phyloP scores from a whole-genome alignment of 2,329 filamentous ascomycete genomes.

The Neofusicoccum laricinum region DNA sequence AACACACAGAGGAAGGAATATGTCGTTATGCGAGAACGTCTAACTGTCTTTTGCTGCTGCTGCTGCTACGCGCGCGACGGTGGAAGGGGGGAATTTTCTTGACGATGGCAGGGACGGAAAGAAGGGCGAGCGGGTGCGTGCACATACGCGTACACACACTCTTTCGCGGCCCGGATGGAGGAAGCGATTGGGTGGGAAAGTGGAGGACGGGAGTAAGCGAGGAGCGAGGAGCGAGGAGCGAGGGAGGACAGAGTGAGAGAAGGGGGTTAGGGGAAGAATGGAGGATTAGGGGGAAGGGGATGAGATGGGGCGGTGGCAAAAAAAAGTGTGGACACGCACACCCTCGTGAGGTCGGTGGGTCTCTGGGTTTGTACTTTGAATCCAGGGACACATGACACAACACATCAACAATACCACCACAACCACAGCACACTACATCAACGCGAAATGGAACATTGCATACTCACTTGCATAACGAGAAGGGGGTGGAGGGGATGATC shows the following conservation, averaged over 20 bases:
- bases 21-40: conserved; percentile 10
- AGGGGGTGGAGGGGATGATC: too few species aligned
- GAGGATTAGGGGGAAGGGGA: neutral
- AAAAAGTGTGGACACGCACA: neutral
- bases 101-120: neutral
- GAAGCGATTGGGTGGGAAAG: neutral
- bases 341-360: too few species aligned
- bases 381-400: neutral
- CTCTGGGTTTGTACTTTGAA: neutral
- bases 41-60: neutral
- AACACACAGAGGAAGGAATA: conserved; percentile 1
- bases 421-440: neutral
- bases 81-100: neutral
- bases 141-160: neutral
- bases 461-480: too few species aligned
- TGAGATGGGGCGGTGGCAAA: neutral
- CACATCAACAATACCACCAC: neutral
- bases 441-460: neutral
- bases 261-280: conserved; percentile 4
- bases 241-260: neutral
- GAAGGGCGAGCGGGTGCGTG: neutral
- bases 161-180: neutral
- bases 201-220: neutral
- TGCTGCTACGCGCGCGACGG: neutral
- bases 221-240: neutral